A percentile compares a stretch with the other conserved stretches of the same genome.
phyloP scores from a whole-genome alignment of 2,329 filamentous ascomycete species.

The Aspergillus viridinutans region DNA sequence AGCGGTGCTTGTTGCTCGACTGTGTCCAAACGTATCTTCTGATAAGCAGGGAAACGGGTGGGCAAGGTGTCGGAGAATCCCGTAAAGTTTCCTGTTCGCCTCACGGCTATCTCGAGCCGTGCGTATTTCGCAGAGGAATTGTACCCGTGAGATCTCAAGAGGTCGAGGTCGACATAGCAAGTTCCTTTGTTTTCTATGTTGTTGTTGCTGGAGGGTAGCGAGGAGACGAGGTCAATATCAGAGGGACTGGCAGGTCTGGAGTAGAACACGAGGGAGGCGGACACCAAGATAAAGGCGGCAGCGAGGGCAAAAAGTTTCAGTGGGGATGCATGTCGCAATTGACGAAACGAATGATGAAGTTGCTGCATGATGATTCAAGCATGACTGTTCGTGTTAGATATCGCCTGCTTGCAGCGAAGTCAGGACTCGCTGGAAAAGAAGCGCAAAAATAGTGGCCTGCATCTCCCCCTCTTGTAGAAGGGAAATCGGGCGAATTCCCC shows the following conservation, averaged over 20 bases:
- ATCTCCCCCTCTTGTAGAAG: background rate
- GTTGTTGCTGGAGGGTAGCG: background rate
- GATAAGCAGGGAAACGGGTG: conserved; percentile 9
- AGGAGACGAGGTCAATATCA: background rate
- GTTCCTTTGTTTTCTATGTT: background rate
- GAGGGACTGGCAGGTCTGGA: background rate
- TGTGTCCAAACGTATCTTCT: conserved; percentile 17
- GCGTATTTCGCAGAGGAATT: conserved; percentile 14
- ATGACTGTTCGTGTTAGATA: conserved; percentile 4
- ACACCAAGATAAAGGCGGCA: conserved; percentile 5
- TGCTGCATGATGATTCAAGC: conserved; percentile 11
- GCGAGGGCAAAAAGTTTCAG: conserved; percentile 6
- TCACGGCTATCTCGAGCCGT: conserved; percentile 15
- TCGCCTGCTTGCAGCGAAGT: background rate
- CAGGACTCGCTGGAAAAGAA: background rate
- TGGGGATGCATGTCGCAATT: conserved; percentile 6
- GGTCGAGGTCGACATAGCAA: conserved; percentile 16
- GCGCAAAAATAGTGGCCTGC: background rate
- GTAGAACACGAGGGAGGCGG: conserved; percentile 7
- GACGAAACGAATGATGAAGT: conserved; percentile 7
- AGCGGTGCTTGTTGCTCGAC: conserved; percentile 13
- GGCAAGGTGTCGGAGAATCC: conserved; percentile 11
- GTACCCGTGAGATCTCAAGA: conserved; percentile 10
- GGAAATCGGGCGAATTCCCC: background rate
- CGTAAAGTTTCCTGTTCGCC: conserved; percentile 15